Base-by-base conservation (phyloP, 2,329 filamentous ascomycete species). In the Mariannaea sp. region DNA sequence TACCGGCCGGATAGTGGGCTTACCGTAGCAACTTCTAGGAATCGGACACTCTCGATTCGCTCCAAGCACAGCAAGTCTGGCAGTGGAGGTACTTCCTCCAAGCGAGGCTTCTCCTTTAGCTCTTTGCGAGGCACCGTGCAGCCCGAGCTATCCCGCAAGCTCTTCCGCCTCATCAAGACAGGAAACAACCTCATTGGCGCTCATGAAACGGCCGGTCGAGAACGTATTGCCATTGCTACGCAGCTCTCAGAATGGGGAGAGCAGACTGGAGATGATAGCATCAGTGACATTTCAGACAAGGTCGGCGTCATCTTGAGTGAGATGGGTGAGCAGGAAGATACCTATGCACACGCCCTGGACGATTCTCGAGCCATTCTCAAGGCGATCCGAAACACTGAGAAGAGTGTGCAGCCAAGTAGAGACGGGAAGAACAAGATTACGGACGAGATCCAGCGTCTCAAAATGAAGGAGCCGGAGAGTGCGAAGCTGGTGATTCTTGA, bases 231-330 rank as follows among this genome's bases (percentile, higher is more conserved):
- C 43, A 92, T 97, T 67, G 94, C 92, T 13, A 85, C 86, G 9
- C 93, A 97, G 77, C 84, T 99, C 38, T 96, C 91, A 7, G 92
- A 97, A 64, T 99, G 94, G 94, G 94, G 94, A 53, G 92, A 97
- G 75, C 84, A 89, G 55, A 97, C 92, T 2, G 83, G 85, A 47
- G 94, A 99, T 68, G 91, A 96, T 57, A 85, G 86, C 45, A 80
- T 97, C 66, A 91, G 85, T 46, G 94, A 97, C 70, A 83, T 99
- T 63, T 92, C 89, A 54, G 94, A 97, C 80, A 99, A 99, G 80
- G 81, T 99, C 46, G 94, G 92, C 45, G 93, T 97, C 32, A 78
- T 99, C 65, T 79, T 99, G 55, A 88, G 89, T 17, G 94, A 97
- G 78, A 85, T 99, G 56, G 94, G 92, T 46, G 92, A 96, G 74